A percentile compares a stretch with the other conserved stretches of the same genome.
phyloP scores from a whole-genome alignment of 2,329 filamentous ascomycete genomes.

The Nothomitra cinnamomea region DNA sequence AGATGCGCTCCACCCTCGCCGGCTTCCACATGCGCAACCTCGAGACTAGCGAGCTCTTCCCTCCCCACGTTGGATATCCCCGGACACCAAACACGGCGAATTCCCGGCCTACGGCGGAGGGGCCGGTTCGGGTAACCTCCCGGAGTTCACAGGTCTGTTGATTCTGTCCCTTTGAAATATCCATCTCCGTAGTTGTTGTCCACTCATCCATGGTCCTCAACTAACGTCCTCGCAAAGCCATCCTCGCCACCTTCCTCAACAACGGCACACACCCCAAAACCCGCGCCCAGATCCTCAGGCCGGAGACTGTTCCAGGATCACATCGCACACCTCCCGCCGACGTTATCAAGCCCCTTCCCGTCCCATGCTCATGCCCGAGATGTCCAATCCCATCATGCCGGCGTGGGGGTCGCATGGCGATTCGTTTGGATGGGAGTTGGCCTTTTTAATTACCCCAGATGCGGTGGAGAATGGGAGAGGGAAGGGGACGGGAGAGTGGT shows the following conservation, averaged over 20 bases:
- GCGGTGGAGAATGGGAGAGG: constrained; percentile 31
- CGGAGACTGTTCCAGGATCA: constrained; percentile 50
- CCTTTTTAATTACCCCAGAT: constrained; percentile 36
- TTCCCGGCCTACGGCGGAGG: too few relatives aligned
- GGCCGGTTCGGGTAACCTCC: too few relatives aligned
- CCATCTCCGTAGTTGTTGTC: neutral
- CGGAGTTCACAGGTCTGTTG: constrained; percentile 41
- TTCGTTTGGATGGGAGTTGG: constrained; percentile 48
- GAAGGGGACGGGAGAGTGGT: constrained; percentile 35
- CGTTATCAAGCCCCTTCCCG: constrained; percentile 26
- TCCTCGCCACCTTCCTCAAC: constrained; percentile 46
- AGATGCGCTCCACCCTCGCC: constrained; percentile 37
- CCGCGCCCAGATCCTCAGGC: constrained; percentile 33
- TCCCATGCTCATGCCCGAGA: constrained; percentile 31
- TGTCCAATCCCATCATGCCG: constrained; percentile 33
- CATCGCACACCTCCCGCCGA: constrained; percentile 36
- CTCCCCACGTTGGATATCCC: too few relatives aligned
- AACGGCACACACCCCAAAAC: constrained; percentile 43
- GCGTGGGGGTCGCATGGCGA: constrained; percentile 26
- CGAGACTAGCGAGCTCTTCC: too few relatives aligned
- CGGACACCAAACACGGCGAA: too few relatives aligned
- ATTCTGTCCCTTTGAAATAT: neutral
- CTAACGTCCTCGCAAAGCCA: too few relatives aligned
- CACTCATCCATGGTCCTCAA: neutral
- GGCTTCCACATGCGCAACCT: constrained; percentile 39